Evolutionary conservation across 768 basidiomycete species (phyloP), one percentile per base, ranked within the genome.

Genomic region (Lyophyllum shimeji): DNA sequence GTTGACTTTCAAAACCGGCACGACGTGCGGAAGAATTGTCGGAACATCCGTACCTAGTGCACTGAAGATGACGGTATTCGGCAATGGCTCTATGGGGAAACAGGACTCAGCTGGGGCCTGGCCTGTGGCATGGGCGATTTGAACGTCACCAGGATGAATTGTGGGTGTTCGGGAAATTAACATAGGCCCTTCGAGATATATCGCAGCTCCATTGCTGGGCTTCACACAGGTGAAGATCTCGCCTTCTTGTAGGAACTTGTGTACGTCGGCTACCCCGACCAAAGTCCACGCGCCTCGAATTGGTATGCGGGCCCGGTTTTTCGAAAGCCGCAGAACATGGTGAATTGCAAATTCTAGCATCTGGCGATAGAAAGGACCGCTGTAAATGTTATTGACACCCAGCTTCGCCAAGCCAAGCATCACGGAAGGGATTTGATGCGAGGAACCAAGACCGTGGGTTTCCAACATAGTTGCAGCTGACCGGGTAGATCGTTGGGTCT

Each of bases 261-360:
- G 83, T 1, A 84, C 75, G 64, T 92, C 89, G 0, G 86, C 86
- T 7, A 90, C 81, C 0, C 89, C 89, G 3, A 89, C 89, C 1
- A 92, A 67, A 0, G 86, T 90, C 75, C 80, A 86, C 2, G 79
- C 82, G 4, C 73, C 72, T 1, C 80, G 82, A 13, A 91, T 74
- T 12, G 86, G 86, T 37, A 91, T 90, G 3, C 87, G 78, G 0
- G 87, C 86, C 54, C 75, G 74, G 53, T 83, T 79, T 57, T 89
- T 90, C 18, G 89, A 72, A 46, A 81, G 74, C 34, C 88, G 79
- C 7, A 90, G 74, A n/a, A 86, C 72, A 55, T 89, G 87, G 59
- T 87, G 76, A 25, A 81, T 72, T 1, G 82, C 78, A 58, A 77
- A 82, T 27, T 79, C 74, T 60, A 87, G 69, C 65, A 81, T 74